Conservation (phyloP, 148 eudicot genomes). For the Rhododendron kiyosumense region DNA sequence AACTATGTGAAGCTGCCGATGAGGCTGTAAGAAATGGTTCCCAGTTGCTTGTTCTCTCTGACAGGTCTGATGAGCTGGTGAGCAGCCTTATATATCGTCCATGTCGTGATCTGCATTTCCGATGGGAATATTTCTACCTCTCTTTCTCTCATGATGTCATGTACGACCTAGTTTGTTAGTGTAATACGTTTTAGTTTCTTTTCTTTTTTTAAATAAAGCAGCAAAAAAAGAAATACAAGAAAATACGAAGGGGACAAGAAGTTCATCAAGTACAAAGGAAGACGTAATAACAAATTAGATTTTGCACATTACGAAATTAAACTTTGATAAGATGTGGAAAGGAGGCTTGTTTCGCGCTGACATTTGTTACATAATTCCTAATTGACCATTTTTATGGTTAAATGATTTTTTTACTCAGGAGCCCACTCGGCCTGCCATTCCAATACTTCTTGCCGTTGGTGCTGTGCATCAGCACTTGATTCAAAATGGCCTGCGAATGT, state of each 20-base stretch:
- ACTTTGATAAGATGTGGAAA: not conserved
- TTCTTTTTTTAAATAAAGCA: not conserved
- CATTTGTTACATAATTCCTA: not conserved
- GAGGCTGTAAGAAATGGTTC: conserved; percentile 99
- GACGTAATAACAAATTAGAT: not conserved
- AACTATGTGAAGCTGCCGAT: conserved; percentile 97
- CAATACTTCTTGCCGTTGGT: conserved; percentile 98
- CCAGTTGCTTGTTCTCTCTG: conserved; percentile 88
- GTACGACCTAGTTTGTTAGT: not conserved
- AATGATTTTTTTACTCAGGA: conserved; percentile 37
- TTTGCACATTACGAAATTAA: not conserved
- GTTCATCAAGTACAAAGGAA: not conserved
- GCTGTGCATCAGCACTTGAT: conserved; percentile 99
- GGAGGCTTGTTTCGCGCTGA: conserved; percentile 1
- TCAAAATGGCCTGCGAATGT: conserved; percentile 93
- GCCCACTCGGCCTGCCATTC: conserved; percentile 95
- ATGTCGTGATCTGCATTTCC: not conserved
- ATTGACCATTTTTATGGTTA: not conserved
- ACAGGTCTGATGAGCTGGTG: conserved; percentile 92
- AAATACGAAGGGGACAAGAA: not conserved
- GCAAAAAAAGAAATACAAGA: not conserved
- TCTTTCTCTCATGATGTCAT: not conserved
- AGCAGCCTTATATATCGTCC: conserved; percentile 15
- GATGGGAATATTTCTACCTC: not conserved
- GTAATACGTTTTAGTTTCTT: not conserved